phyloP scores from a whole-genome alignment of 2,329 filamentous ascomycete genomes.

The Paecilomyces formosus region DNA sequence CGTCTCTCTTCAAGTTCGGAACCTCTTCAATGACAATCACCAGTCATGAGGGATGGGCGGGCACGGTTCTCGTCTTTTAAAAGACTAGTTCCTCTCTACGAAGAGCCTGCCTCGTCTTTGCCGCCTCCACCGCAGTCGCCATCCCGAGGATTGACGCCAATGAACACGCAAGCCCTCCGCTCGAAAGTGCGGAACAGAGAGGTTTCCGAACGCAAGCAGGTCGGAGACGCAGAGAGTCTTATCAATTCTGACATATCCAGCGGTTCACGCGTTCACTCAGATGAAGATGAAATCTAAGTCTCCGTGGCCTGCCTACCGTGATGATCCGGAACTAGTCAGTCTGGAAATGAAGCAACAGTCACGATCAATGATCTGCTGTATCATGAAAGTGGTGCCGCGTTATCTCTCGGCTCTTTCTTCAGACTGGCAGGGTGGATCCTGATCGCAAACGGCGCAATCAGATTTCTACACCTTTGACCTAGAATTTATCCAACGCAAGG shows the following conservation, averaged over 20 bases:
- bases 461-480: background rate
- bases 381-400: background rate
- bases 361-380: background rate
- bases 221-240: slow-evolving; percentile 77
- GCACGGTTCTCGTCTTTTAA: slow-evolving; percentile 33
- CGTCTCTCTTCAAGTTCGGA: slow-evolving; percentile 91
- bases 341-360: background rate
- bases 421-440: background rate
- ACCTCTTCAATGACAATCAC: slow-evolving; percentile 86
- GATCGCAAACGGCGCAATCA: background rate
- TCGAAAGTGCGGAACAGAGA: slow-evolving; percentile 66
- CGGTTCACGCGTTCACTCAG: background rate
- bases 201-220: slow-evolving; percentile 79
- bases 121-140: slow-evolving; percentile 29
- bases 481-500: background rate
- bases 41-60: slow-evolving; percentile 74
- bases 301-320: background rate
- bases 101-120: slow-evolving; percentile 20
- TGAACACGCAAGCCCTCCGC: slow-evolving; percentile 52
- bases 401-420: background rate
- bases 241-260: slow-evolving; percentile 45
- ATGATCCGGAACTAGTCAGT: background rate
- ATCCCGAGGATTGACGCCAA: slow-evolving; percentile 46
- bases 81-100: slow-evolving; percentile 32
- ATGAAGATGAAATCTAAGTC: background rate